phyloP scores from a whole-genome alignment of 1,284 basidiomycete species.

The Vanrija sp. region DNA sequence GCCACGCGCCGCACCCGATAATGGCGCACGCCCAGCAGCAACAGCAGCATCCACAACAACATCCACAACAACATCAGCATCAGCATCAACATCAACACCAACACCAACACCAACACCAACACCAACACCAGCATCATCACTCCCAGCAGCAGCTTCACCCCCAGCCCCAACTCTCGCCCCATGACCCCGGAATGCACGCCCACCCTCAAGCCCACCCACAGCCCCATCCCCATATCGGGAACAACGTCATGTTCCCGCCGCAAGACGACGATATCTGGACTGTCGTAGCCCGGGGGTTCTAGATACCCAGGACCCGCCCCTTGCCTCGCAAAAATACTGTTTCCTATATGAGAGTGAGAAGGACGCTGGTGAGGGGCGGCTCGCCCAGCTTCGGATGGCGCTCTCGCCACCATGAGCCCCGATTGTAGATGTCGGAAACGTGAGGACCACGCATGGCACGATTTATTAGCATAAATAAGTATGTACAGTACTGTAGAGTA shows the following conservation, averaged over 20 bases:
- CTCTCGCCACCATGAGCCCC: no score
- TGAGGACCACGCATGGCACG: no score
- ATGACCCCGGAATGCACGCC: background rate
- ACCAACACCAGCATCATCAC: no score
- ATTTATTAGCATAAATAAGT: no score
- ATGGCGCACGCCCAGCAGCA: no score
- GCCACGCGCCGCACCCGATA: background rate
- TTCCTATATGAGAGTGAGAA: slow-evolving; percentile 10
- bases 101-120: no score
- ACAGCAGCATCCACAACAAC: background rate
- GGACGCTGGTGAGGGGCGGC: no score
- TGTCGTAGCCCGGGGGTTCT: background rate
- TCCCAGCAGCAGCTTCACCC: background rate
- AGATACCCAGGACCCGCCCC: background rate
- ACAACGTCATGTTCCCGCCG: slow-evolving; percentile 24
- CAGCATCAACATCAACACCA: background rate
- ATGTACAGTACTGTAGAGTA: no score
- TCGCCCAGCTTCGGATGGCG: no score
- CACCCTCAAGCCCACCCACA: background rate
- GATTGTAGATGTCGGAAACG: no score
- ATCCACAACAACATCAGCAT: background rate
- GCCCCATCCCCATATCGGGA: background rate
- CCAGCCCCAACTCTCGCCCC: background rate
- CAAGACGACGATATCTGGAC: slow-evolving; percentile 32
- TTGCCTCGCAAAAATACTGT: slow-evolving; percentile 14